A percentile compares a stretch with the other conserved stretches of the same genome.
Conservation (phyloP, 192 early-diverging fungal genomes). For the Coemansia guatemalensis region DNA sequence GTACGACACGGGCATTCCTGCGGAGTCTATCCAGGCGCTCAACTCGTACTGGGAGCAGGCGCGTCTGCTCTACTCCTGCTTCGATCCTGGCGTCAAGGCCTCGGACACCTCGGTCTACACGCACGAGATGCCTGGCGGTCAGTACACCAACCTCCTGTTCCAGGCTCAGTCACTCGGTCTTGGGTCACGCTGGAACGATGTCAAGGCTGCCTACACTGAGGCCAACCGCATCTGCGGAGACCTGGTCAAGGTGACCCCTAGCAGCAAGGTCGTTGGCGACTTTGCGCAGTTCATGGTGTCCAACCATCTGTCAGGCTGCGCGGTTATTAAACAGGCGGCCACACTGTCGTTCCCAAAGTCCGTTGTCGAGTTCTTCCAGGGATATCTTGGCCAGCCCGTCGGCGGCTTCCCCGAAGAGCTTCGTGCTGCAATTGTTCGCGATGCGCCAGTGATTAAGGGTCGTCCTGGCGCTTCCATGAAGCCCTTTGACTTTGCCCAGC, state of each 20-base stretch:
- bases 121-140: slow-evolving; percentile 97
- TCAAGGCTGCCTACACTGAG: slow-evolving; percentile 87
- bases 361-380: slow-evolving; percentile 97
- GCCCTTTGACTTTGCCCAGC: slow-evolving; percentile 73
- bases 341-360: slow-evolving; percentile 91
- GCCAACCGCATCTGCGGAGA: slow-evolving; percentile 94
- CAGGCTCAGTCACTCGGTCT: slow-evolving; percentile 93
- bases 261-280: slow-evolving; percentile 97
- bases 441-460: slow-evolving; percentile 72
- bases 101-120: slow-evolving; percentile 90
- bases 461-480: slow-evolving; percentile 81
- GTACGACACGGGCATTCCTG: slow-evolving; percentile 80
- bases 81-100: slow-evolving; percentile 88
- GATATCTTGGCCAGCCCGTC: slow-evolving; percentile 89
- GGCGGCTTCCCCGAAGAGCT: slow-evolving; percentile 94
- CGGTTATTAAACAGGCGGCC: slow-evolving; percentile 72
- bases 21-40: slow-evolving; percentile 76
- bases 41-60: slow-evolving; percentile 98
- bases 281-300: slow-evolving; percentile 98
- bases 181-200: slow-evolving; percentile 90
- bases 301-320: slow-evolving; percentile 72
- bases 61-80: slow-evolving; percentile 93
- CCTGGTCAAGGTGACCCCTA: slow-evolving; percentile 97
- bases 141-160: slow-evolving; percentile 99
- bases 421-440: slow-evolving; percentile 77